phyloP scores from a whole-genome alignment of 2,329 filamentous ascomycete genomes.

The Xylariaceae sp. region DNA sequence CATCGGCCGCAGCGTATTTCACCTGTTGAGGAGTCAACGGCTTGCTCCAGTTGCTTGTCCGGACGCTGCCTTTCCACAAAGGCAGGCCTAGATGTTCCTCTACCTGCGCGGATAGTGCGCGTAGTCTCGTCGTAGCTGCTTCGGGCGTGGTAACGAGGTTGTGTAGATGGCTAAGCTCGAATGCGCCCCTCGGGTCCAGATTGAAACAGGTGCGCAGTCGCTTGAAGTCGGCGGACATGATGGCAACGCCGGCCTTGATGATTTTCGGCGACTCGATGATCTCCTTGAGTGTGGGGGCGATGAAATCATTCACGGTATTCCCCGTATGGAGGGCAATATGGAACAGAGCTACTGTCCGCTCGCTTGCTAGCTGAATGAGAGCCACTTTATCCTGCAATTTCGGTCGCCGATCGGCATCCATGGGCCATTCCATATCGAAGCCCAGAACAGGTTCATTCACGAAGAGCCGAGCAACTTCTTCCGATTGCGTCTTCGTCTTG shows the following conservation, averaged over 20 bases:
- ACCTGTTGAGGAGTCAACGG: slow-evolving; percentile 17
- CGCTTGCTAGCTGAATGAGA: slow-evolving; percentile 27
- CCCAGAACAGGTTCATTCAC: slow-evolving; percentile 24
- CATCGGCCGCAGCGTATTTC: slow-evolving; percentile 24
- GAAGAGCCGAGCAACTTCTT: slow-evolving; percentile 23
- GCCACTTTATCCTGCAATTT: slow-evolving; percentile 22
- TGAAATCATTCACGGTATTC: slow-evolving; percentile 21
- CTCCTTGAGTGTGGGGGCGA: slow-evolving; percentile 23
- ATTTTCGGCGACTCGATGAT: slow-evolving; percentile 25
- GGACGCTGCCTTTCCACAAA: slow-evolving; percentile 20
- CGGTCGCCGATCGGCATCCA: slow-evolving; percentile 7
- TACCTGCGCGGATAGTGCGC: slow-evolving; percentile 18
- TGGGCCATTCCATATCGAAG: slow-evolving; percentile 30
- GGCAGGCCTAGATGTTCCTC: slow-evolving; percentile 24
- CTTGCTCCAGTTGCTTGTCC: slow-evolving; percentile 23
- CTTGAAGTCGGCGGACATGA: slow-evolving; percentile 22
- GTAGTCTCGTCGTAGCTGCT: slow-evolving; percentile 16
- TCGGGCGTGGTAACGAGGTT: slow-evolving; percentile 14
- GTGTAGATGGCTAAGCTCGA: slow-evolving; percentile 27
- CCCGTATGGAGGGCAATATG: slow-evolving; percentile 26
- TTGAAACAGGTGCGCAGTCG: slow-evolving; percentile 19
- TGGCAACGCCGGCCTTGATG: slow-evolving; percentile 23
- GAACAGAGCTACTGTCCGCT: slow-evolving; percentile 24
- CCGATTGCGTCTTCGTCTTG: slow-evolving; percentile 16
- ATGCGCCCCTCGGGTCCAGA: slow-evolving; percentile 21